Evolutionary conservation across 1,284 basidiomycete species (phyloP).

Genomic region (Exobasidium rhododendri): DNA sequence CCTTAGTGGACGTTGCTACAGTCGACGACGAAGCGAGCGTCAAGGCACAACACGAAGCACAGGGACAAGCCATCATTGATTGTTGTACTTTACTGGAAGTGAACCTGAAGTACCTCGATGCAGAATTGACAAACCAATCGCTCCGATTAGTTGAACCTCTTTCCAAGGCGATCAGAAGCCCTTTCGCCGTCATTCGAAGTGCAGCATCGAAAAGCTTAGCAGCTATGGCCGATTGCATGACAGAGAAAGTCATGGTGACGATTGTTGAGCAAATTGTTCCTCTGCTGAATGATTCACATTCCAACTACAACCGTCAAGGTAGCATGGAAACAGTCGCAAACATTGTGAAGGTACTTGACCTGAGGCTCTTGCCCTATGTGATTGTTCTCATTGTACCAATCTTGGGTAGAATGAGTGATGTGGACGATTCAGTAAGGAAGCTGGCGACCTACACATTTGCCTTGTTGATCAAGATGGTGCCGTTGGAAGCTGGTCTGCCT

Average conservation of each 20-base stretch:
- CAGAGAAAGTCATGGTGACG: constrained; percentile 77
- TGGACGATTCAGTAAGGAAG: constrained; percentile 83
- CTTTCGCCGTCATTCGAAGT: constrained; percentile 82
- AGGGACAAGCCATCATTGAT: constrained; percentile 88
- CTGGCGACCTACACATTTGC: constrained; percentile 96
- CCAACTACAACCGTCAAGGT: constrained; percentile 80
- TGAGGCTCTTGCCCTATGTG: constrained; percentile 93
- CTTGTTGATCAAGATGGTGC: constrained; percentile 97
- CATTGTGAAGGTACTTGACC: constrained; percentile 83
- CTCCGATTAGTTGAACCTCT: constrained; percentile 73
- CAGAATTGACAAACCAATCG: constrained; percentile 69
- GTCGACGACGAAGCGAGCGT: neutral
- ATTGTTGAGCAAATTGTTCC: constrained; percentile 85
- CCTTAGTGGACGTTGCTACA: constrained; percentile 21
- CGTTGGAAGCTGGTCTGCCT: constrained; percentile 92
- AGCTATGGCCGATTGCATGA: constrained; percentile 79
- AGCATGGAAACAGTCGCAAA: constrained; percentile 80
- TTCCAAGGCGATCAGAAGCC: constrained; percentile 72
- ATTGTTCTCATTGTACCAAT: constrained; percentile 96
- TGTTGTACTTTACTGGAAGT: constrained; percentile 84
- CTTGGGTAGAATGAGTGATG: constrained; percentile 94
- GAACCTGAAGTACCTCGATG: constrained; percentile 72
- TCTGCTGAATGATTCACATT: constrained; percentile 73
- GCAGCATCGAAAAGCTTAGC: constrained; percentile 82
- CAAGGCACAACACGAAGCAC: constrained; percentile 27